phyloP scores from a whole-genome alignment of 495 filamentous ascomycete species.

The Viridothelium virens region DNA sequence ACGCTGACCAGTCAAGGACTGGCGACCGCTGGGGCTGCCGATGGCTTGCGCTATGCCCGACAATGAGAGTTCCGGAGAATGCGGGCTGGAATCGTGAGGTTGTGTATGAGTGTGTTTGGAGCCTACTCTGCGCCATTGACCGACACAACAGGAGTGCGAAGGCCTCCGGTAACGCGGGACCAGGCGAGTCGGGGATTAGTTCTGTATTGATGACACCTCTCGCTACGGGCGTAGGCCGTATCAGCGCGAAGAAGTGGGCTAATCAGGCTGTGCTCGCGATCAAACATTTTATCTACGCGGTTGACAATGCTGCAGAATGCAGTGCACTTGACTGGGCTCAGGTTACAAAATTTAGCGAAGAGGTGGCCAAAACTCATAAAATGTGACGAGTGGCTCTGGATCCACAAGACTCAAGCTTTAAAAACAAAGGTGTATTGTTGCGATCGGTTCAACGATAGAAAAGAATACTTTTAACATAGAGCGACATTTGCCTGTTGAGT shows the following conservation, averaged over 20 bases:
- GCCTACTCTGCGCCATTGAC: conserved; percentile 42
- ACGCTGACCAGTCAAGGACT: conserved; percentile 24
- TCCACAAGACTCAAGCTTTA: no score
- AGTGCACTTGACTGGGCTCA: conserved; percentile 11
- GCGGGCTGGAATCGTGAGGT: conserved; percentile 46
- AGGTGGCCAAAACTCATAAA: conserved; percentile 17
- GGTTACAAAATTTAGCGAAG: conserved; percentile 14
- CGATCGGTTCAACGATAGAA: no score
- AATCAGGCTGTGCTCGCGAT: conserved; percentile 44
- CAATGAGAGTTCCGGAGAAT: conserved; percentile 40
- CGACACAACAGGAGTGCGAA: conserved; percentile 35
- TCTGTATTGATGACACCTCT: conserved; percentile 44
- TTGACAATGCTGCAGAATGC: conserved; percentile 16
- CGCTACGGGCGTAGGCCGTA: conserved; percentile 40
- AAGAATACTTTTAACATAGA: no score
- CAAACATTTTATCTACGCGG: conserved; percentile 34
- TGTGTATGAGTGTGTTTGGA: conserved; percentile 49
- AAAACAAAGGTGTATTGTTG: no score
- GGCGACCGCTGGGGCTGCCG: conserved; percentile 33
- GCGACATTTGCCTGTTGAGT: no score
- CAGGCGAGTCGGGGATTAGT: conserved; percentile 30
- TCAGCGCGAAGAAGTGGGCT: conserved; percentile 43
- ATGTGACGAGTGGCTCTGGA: neutral
- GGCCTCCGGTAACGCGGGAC: neutral
- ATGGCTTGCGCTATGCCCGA: conserved; percentile 46